A percentile compares a stretch with the other conserved stretches of the same genome.
Evolutionary conservation across 176 grass and related monocot genomes (phyloP).

Genomic region (Musa acuminata): DNA sequence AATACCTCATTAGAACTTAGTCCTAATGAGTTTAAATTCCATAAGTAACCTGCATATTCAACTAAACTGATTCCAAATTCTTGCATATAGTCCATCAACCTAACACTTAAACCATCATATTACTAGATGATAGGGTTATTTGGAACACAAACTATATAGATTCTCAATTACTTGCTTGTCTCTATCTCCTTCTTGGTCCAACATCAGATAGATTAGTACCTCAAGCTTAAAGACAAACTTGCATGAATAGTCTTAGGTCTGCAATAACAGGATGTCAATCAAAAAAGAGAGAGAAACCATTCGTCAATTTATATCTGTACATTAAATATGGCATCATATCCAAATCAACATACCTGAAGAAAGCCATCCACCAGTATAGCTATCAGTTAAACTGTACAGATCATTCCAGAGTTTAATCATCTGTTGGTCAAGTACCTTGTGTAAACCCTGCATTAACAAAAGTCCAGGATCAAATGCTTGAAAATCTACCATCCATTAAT

Average conservation of each 20-base stretch:
- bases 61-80: neutral
- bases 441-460: constrained; percentile 58
- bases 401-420: constrained; percentile 78
- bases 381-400: constrained; percentile 70
- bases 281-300: neutral
- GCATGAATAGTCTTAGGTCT: neutral
- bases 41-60: neutral
- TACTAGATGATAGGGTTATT: no score
- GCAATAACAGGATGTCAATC: neutral
- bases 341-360: constrained; percentile 55
- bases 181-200: neutral
- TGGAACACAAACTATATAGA: no score
- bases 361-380: constrained; percentile 78
- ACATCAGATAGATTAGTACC: neutral
- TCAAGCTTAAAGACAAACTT: neutral
- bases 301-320: neutral
- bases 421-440: constrained; percentile 63
- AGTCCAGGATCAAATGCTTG: neutral
- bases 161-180: neutral
- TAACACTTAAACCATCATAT: no score
- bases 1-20: no score
- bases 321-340: neutral
- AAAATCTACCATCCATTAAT: neutral
- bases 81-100: neutral
- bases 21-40: no score